Evolutionary conservation across 768 basidiomycete genomes (phyloP).

Genomic region (Lentinula guzmanii): DNA sequence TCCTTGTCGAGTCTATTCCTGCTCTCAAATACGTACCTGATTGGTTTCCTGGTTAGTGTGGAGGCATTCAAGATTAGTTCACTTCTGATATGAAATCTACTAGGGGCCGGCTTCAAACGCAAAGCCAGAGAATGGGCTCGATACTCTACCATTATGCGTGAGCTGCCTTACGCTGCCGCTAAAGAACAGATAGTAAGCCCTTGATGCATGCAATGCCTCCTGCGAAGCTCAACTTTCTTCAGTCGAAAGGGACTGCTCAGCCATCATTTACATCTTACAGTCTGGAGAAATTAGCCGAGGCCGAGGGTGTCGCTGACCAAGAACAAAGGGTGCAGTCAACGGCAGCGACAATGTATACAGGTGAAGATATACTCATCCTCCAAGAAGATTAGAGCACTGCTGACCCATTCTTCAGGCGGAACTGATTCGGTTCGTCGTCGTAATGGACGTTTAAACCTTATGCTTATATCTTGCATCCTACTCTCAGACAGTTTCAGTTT

Average conservation of each 20-base stretch:
- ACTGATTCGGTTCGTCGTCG: slow-evolving; percentile 7
- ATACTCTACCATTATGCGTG: slow-evolving; percentile 7
- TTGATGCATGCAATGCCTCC: neutral
- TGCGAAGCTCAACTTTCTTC: neutral
- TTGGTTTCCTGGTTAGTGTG: slow-evolving; percentile 19
- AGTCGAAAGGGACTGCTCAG: slow-evolving; percentile 14
- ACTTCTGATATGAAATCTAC: slow-evolving; percentile 12
- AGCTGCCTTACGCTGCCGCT: slow-evolving; percentile 10
- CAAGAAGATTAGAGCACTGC: neutral
- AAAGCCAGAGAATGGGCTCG: slow-evolving; percentile 16
- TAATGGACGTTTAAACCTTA: neutral
- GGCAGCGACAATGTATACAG: slow-evolving; percentile 21
- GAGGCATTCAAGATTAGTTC: neutral
- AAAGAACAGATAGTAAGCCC: slow-evolving; percentile 9
- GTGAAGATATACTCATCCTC: slow-evolving; percentile 6
- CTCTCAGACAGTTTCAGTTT: slow-evolving; percentile 9
- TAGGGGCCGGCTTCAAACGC: slow-evolving; percentile 25
- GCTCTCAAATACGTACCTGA: slow-evolving; percentile 18
- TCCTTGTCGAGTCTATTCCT: slow-evolving; percentile 17
- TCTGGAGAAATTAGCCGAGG: slow-evolving; percentile 14
- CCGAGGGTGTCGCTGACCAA: slow-evolving; percentile 9
- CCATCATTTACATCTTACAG: slow-evolving; percentile 17
- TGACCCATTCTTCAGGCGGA: slow-evolving; percentile 2
- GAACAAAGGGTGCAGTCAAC: slow-evolving; percentile 16
- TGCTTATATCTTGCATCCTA: neutral